Evolutionary conservation across 148 eudicot genomes (phyloP), one percentile per base, ranked within the genome.

Genomic region (Polygonum maritimum): DNA sequence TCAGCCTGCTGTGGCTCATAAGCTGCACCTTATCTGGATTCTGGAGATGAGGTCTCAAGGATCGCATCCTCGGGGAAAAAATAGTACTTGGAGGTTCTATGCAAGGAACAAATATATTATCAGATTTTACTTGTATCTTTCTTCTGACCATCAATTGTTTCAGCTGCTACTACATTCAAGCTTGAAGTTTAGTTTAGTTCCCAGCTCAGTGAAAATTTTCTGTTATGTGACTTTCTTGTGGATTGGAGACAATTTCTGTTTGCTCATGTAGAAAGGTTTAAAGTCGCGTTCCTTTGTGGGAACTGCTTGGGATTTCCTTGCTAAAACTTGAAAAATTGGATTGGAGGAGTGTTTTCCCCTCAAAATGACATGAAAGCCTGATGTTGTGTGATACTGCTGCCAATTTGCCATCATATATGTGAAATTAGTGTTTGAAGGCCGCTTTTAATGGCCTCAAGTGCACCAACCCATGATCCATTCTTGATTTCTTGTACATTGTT

Each of bases 1-100:
- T 72, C 75, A 10, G 26, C 75, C 11, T 72, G 75, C 54, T 72
- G 75, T 72, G 75, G 75, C 54, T 72, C 75, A 19, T 72, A 72
- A 72, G 75, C 26, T 26, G 31, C 31, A 26, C 31, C 31, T 26
- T 26, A 26, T 26, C 31, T 26, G 31, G 31, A 26, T 26, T 26
- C 31, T 35, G 71, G 71, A 36, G 19, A 31, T 16, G 38, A 12
- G 40, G 9, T 67, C 4, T 65, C 71, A 65, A 31, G 71, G 71
- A 36, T 65, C 15, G 71, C 40, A 36, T 65, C 8, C 41, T 36
- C 71, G 14, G 71, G 71, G 41, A 8, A 2, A 13, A 13, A 36
- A 26, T 36, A 36, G 44, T 36, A 67, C 71, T 35, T 35, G 71
- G 45, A 67, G 38, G 21, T 14, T 62, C 38, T 67, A 67, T 67